phyloP scores from a whole-genome alignment of 1,284 basidiomycete species.

The Leccinum cinnamomeum region DNA sequence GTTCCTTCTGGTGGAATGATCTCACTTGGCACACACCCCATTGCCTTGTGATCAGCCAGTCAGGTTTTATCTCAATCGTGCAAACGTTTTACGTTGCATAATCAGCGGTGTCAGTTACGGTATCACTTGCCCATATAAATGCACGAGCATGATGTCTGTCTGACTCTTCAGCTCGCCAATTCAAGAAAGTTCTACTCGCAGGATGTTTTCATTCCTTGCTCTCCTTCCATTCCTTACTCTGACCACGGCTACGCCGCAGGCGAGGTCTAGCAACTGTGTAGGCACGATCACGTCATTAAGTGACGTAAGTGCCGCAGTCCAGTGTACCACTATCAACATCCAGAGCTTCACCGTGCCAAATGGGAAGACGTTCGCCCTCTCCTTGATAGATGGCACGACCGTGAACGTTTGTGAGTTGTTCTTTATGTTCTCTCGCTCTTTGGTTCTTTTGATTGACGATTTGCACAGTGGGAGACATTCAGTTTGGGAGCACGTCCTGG shows the following conservation, averaged over 20 bases:
- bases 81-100: neutral
- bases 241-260: conserved; percentile 13
- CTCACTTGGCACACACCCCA: neutral
- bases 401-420: conserved; percentile 39
- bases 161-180: neutral
- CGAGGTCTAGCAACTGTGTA: conserved; percentile 24
- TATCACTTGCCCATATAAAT: neutral
- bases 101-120: neutral
- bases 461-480: conserved; percentile 44
- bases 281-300: conserved; percentile 37
- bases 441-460: neutral
- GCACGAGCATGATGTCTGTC: neutral
- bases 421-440: neutral
- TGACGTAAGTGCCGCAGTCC: conserved; percentile 34
- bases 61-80: neutral
- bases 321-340: conserved; percentile 40
- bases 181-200: conserved; percentile 2
- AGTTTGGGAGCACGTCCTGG: conserved; percentile 43
- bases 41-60: neutral
- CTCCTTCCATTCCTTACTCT: conserved; percentile 25
- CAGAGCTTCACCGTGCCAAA: conserved; percentile 44
- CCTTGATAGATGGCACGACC: conserved; percentile 40
- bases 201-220: conserved; percentile 20
- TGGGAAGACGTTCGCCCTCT: conserved; percentile 41
- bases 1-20: neutral